Conservation (phyloP, 2,329 filamentous ascomycete genomes). For the Calonectria pteridis region DNA sequence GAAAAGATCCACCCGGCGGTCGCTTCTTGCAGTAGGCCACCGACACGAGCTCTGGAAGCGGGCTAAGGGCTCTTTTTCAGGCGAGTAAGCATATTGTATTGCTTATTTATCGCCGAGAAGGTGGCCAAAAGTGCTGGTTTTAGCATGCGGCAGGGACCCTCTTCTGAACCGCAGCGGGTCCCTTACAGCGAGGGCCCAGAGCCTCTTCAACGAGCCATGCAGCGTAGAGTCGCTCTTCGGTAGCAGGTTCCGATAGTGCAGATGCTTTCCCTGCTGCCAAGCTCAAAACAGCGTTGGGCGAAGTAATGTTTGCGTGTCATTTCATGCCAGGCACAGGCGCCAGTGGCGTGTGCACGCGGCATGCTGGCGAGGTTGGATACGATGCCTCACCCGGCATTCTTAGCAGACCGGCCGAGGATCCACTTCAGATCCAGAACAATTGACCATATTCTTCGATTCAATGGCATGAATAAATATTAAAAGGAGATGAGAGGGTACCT, state of each 20-base stretch:
- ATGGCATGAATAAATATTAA: not conserved
- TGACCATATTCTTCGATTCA: not conserved
- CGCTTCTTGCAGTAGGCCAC: not conserved
- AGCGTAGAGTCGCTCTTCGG: not conserved
- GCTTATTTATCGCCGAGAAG: not conserved
- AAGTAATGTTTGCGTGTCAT: not conserved
- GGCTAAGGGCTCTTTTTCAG: not conserved
- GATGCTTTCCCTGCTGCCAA: not conserved
- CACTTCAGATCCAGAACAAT: not conserved
- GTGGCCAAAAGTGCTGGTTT: not conserved
- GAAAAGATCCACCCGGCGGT: not conserved
- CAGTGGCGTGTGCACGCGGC: not conserved
- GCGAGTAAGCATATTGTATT: not conserved
- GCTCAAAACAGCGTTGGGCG: not conserved
- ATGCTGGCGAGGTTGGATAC: not conserved
- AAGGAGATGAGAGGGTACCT: too few relatives aligned
- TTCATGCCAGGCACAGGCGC: not conserved
- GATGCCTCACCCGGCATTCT: not conserved
- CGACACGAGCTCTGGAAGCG: not conserved
- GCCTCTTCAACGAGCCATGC: not conserved
- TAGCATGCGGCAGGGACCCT: not conserved
- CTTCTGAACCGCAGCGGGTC: not conserved
- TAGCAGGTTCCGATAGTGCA: not conserved
- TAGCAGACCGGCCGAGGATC: not conserved
- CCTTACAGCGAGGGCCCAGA: not conserved